Evolutionary conservation across 495 filamentous ascomycete genomes (phyloP).

Genomic region (Tuber brumale): DNA sequence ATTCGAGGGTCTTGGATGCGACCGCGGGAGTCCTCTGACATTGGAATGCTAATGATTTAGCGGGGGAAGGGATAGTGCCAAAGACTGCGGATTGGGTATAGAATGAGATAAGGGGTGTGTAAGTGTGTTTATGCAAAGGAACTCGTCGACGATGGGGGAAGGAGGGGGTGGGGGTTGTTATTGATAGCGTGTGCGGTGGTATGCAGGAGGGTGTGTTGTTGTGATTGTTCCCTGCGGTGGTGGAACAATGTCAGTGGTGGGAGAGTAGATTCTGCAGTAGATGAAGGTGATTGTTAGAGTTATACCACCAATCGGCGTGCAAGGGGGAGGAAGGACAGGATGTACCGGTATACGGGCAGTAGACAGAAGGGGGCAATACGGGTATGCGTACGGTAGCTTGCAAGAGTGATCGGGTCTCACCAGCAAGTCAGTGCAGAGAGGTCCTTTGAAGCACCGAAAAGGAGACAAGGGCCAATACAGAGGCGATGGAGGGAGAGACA

Average conservation of each 20-base stretch:
- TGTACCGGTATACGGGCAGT: not conserved
- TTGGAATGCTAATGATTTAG: constrained; percentile 10
- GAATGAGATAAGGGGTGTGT: not conserved
- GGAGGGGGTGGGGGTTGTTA: constrained; percentile 1
- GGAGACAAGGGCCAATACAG: not conserved
- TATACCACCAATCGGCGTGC: not conserved
- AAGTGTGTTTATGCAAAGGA: not conserved
- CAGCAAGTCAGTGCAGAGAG: not conserved
- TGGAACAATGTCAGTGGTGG: not conserved
- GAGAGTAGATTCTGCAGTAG: not conserved
- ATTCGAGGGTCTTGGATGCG: constrained; percentile 39
- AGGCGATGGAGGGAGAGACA: not conserved
- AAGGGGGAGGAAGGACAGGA: not conserved
- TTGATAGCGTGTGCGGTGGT: not conserved
- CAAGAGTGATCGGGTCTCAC: not conserved
- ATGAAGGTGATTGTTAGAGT: not conserved
- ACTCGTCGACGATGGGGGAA: not conserved
- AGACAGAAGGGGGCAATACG: not conserved
- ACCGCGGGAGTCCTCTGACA: constrained; percentile 39
- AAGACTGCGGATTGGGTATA: not conserved
- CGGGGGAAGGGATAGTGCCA: not conserved
- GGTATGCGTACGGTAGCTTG: not conserved
- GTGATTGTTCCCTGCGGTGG: not conserved
- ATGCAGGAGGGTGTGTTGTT: constrained; percentile 5
- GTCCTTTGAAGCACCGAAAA: not conserved